Evolutionary conservation across 306 rosid species (phyloP), one percentile per base, ranked within the genome.

Genomic region (Crotalaria pallida): DNA sequence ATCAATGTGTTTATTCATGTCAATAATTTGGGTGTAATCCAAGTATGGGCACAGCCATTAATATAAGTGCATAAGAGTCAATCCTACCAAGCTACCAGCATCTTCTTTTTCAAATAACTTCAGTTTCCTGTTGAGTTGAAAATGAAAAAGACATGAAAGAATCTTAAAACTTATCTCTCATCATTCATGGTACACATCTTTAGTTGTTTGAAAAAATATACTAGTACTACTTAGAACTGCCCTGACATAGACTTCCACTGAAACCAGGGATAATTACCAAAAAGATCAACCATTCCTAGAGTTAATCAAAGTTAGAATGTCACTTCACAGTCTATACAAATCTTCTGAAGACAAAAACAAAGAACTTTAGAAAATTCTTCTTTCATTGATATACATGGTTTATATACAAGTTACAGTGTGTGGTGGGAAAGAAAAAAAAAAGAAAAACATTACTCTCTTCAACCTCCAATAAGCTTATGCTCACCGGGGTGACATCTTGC

Each of bases 371-470:
- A 70, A 82, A 69, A 52, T 23, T 83, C 61, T 62, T 71, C 77
- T 84, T 82, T 81, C 88, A 82, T 83, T 90, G 87, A 84, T 88
- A 38, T 83, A 86, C 87, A 83, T 53, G 84, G 75, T 73, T 77
- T 90, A 88, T 88, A 41, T 90, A 90, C 97, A 88, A 63, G 87
- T 90, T 90, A 75, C 84, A 80, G 80, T 79, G 80, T 79, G 86
- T 79, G 81, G 79, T 69, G 55, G 77, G 81, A 66, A 76, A 57
- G 19, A 72, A 82, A 65, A 66, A 66, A 75, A 83, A 79, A 88
- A 76, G 51, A 23, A 72, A 84, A 65, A 73, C 56, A 70, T 62
- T 62, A 63, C 82, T 61, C 74, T 65, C 74, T 63, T 77, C 90
- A 86, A 86, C 96, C 97, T 65, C 96, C 87, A 61, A 67, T 77